Percentiles rank a stretch among this genome's conserved stretches.
Evolutionary conservation across 164 flowering plant species (phyloP).

Genomic region (Annona squamosa): DNA sequence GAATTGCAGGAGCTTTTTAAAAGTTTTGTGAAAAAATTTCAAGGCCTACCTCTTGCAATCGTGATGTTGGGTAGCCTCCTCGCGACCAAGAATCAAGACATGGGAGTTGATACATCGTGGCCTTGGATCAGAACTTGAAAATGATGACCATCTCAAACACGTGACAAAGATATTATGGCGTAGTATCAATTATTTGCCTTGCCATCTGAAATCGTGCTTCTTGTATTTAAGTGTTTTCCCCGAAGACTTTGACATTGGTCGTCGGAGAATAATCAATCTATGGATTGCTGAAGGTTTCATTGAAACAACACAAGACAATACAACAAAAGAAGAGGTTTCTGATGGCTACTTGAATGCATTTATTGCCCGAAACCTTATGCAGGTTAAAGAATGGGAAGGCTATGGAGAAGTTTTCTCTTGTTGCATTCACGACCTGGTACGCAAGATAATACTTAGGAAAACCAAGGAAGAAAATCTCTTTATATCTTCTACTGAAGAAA

Average conservation of each 20-base stretch:
- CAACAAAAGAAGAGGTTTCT: conserved; percentile 10
- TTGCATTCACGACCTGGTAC: conserved; percentile 12
- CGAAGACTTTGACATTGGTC: conserved; percentile 1
- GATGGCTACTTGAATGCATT: conserved; percentile 7
- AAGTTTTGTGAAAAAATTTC: conserved; percentile 9
- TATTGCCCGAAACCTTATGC: background rate
- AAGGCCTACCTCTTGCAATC: conserved; percentile 21
- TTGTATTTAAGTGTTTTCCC: conserved; percentile 12
- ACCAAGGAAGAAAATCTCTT: background rate
- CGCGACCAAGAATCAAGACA: conserved; percentile 4
- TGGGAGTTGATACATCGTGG: conserved; percentile 9
- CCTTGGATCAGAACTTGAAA: conserved; percentile 7
- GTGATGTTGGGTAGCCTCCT: conserved; percentile 15
- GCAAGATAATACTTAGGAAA: background rate
- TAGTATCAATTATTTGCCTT: conserved; percentile 14
- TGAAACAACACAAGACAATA: background rate
- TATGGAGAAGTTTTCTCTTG: conserved; percentile 7
- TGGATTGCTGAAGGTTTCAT: conserved; percentile 20
- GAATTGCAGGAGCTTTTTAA: background rate
- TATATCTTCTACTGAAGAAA: background rate
- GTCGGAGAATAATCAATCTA: background rate
- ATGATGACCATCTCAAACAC: background rate
- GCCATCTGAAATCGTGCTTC: conserved; percentile 12
- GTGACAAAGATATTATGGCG: conserved; percentile 3
- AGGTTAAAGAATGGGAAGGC: background rate